phyloP scores from a whole-genome alignment of 2,329 filamentous ascomycete genomes.

The Sporothrix mexicana region DNA sequence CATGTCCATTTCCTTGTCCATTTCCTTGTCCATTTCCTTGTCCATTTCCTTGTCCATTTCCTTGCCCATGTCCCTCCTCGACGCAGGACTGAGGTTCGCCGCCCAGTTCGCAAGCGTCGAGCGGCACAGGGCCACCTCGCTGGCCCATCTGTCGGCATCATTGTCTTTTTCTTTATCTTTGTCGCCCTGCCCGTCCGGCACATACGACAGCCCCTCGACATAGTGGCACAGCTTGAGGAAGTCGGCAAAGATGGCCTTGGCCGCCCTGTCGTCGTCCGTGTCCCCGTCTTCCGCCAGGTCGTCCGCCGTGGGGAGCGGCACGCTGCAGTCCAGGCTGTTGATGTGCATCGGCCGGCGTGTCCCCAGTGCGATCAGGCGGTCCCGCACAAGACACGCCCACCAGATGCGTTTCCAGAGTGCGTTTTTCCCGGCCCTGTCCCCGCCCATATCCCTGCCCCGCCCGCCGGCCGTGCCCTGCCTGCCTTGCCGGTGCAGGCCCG shows the following conservation, averaged over 20 bases:
- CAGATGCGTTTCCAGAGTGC: not conserved
- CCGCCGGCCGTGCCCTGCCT: too few species aligned
- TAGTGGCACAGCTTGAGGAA: not conserved
- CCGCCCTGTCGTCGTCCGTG: not conserved
- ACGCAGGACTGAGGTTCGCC: not conserved
- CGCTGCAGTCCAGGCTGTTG: conserved; percentile 2
- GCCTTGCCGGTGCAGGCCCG: not conserved
- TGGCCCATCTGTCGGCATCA: not conserved
- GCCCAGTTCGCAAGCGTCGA: not conserved
- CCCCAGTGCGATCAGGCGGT: not conserved
- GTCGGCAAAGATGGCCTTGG: not conserved
- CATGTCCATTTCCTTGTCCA: too few species aligned
- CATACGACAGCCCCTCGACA: not conserved
- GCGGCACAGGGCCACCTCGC: not conserved
- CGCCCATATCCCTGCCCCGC: too few species aligned
- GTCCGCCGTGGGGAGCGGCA: not conserved
- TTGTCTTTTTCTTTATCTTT: not conserved
- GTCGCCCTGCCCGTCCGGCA: not conserved
- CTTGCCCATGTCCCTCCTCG: too few species aligned
- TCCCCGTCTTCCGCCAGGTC: not conserved
- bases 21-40: too few species aligned
- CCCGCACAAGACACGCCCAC: conserved; percentile 3
- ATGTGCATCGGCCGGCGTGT: conserved; percentile 8
- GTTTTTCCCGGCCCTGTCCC: not conserved
- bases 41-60: too few species aligned